Percentiles rank a stretch among this genome's conserved stretches.
These are phyloP conservation scores for Pseudogymnoascus verrucosus DNA, from an alignment of 2,329 filamentous ascomycete genomes.

Conservation along the genomic window DNA sequence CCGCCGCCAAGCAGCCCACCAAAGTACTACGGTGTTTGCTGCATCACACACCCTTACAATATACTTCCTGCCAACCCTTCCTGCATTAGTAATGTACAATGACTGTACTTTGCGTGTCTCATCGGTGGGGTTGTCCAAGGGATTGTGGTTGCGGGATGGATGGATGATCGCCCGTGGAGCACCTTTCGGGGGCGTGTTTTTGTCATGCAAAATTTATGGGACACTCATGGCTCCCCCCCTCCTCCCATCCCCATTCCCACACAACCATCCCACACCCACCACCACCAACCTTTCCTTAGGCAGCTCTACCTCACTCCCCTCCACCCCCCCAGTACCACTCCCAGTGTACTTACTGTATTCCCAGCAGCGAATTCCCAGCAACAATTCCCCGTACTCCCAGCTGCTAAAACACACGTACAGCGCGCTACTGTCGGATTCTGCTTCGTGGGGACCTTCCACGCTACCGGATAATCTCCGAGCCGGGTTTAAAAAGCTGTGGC, in stretches of 20 bases:
- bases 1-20: background rate
- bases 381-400: background rate
- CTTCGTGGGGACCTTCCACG: background rate
- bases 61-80: background rate
- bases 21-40: background rate
- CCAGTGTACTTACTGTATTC: background rate
- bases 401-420: background rate
- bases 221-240: background rate
- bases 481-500: background rate
- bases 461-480: background rate
- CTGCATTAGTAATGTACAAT: background rate
- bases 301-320: background rate
- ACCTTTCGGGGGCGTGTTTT: background rate
- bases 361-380: background rate
- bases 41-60: background rate
- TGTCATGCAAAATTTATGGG: background rate
- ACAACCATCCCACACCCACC: background rate
- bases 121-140: background rate
- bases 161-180: background rate
- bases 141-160: background rate
- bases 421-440: background rate
- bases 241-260: too few species aligned
- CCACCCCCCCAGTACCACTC: background rate
- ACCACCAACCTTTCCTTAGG: background rate
- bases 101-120: background rate